Evolutionary conservation across 1,284 basidiomycete genomes (phyloP), one percentile per base, ranked within the genome.

Genomic region (Wolfiporia cocos): DNA sequence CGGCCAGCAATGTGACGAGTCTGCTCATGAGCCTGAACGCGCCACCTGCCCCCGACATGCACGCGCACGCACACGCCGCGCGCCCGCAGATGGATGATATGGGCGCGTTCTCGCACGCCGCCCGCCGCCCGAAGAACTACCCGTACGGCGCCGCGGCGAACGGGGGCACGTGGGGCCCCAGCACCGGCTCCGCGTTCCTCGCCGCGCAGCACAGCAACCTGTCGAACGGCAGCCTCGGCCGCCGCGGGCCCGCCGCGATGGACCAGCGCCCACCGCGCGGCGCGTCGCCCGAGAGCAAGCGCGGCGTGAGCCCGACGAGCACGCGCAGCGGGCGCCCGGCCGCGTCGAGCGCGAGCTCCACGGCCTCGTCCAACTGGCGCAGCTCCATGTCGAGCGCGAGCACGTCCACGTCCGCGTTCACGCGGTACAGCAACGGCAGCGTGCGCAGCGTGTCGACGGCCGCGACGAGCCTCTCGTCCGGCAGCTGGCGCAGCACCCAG

Each of bases 391-490:
- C 80, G 34, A 85, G 78, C 55, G 76, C 80, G 14, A 76, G 75
- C 47, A 81, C 80, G 33, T 79, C 78, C 4, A 74, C 56, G n/a
- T 57, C 55, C 15, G 77, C 78, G 32, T 90, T 87, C 54, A 88
- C 86, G 23, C 69, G 79, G 47, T 87, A 84, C 64, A 86, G 83
- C 64, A 89, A 88, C 55, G 76, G 73, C 23, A 87, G 84, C 57
- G 56, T 70, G 42, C 71, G 80, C 39, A 86, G 83, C 49, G 71
- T 88, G 29, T 81, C 82, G 15, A 89, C 86, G 3, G 76, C 76
- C 43, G 86, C 86, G 42, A 88, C 85, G 24, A 86, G 82, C 54
- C 74, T 86, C 14, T 85, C 81, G 24, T 73, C 74, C 37, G 65
- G 69, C 29, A 81, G 78, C 58, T 86, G 85, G 83, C 74, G 84